These are phyloP conservation scores for Salix viminalis DNA, from an alignment of 345 rosid species.

Conservation along the genomic window DNA sequence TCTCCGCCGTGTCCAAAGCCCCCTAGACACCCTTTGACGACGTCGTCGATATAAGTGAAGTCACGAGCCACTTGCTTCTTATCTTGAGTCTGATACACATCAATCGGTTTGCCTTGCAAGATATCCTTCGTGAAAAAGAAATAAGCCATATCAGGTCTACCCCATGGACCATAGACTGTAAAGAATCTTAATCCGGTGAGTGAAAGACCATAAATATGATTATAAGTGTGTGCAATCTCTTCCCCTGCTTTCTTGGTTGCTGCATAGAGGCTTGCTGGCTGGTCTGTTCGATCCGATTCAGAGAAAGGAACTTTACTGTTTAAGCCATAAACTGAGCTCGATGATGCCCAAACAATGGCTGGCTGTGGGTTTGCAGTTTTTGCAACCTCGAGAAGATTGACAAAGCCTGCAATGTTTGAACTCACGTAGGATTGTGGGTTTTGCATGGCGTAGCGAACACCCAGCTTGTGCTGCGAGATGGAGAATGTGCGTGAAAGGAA, in stretches of 20 bases:
- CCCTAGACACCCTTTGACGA: constrained; percentile 27
- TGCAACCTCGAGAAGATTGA: constrained; percentile 20
- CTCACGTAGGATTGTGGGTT: constrained; percentile 25
- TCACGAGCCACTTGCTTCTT: constrained; percentile 28
- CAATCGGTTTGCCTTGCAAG: constrained; percentile 16
- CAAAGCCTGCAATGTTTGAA: constrained; percentile 21
- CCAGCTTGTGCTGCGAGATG: constrained; percentile 28
- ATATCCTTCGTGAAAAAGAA: constrained; percentile 26
- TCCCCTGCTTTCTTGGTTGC: constrained; percentile 29
- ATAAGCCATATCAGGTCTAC: constrained; percentile 29
- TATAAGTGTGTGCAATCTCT: constrained; percentile 28
- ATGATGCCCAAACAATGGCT: constrained; percentile 23
- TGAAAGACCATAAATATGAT: constrained; percentile 24
- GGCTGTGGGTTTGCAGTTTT: constrained; percentile 24
- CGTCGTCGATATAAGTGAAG: constrained; percentile 24
- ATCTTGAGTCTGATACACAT: constrained; percentile 18
- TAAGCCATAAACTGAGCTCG: constrained; percentile 24
- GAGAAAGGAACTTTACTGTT: constrained; percentile 24
- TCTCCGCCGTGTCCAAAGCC: constrained; percentile 26
- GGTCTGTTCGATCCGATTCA: constrained; percentile 20
- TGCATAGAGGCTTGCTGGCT: constrained; percentile 27
- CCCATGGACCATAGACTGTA: constrained; percentile 29
- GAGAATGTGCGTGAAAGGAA: constrained; percentile 25
- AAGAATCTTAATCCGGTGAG: constrained; percentile 26
- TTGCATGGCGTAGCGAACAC: constrained; percentile 27